Conservation (phyloP, 768 basidiomycete genomes). For the Trametes villosa region DNA sequence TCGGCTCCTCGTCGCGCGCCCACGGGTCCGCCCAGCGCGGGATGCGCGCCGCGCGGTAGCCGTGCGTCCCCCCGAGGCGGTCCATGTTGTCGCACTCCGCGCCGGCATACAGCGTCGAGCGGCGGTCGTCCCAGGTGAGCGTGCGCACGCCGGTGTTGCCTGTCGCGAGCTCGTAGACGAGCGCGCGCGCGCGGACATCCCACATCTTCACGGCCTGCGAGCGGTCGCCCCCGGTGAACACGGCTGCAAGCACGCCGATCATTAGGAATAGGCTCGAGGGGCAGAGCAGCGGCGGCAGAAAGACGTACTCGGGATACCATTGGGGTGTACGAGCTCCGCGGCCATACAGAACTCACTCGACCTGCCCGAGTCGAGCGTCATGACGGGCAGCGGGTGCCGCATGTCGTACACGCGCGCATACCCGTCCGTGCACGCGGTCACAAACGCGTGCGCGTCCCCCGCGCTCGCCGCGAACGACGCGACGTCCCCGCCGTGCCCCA, state of each 20-base stretch:
- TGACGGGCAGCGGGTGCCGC: conserved; percentile 39
- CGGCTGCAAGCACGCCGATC: conserved; percentile 21
- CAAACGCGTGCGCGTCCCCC: conserved; percentile 41
- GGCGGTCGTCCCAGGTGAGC: conserved; percentile 39
- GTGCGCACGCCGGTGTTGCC: conserved; percentile 45
- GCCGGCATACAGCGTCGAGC: conserved; percentile 38
- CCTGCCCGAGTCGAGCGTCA: conserved; percentile 35
- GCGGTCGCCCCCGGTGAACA: conserved; percentile 35
- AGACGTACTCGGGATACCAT: conserved; percentile 42
- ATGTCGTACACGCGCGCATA: conserved; percentile 44
- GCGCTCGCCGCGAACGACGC: conserved; percentile 39
- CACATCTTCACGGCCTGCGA: conserved; percentile 42
- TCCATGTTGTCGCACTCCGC: conserved; percentile 38
- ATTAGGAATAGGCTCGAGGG: neutral
- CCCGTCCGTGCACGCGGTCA: conserved; percentile 42
- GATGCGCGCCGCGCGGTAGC: conserved; percentile 28
- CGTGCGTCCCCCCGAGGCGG: conserved; percentile 25
- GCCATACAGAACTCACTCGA: conserved; percentile 25
- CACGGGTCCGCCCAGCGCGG: conserved; percentile 10
- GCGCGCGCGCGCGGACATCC: conserved; percentile 41
- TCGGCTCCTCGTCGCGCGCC: neutral
- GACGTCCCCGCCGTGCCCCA: conserved; percentile 44
- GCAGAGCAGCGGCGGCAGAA: neutral
- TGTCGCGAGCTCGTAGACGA: conserved; percentile 46
- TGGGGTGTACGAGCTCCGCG: conserved; percentile 38